Evolutionary conservation across 768 basidiomycete species (phyloP), one percentile per base, ranked within the genome.

Genomic region (Lactarius sp.): DNA sequence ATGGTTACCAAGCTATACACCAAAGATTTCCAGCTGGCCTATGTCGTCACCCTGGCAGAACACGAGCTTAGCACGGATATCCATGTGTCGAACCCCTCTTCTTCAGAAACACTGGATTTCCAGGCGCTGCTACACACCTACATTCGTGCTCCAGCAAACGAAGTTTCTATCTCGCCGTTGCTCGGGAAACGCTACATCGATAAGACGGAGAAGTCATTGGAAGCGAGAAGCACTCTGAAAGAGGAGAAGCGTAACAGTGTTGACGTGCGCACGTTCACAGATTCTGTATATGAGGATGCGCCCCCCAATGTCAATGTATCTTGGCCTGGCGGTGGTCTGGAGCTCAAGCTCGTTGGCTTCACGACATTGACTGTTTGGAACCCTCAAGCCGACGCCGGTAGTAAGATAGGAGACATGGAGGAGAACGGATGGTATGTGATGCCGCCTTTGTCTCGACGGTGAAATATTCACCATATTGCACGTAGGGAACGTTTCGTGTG

Each of bases 301-400:
- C 73, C 81, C 3, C 74, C 77, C 18, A 71, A 75, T 27, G 88
- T 90, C 68, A 74, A 81, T 56, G 77, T 91, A 13, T 76, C 72
- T 6, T 90, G 88, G 86, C 77, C 80, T 6, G 79, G 73, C 2
- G 85, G 84, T 6, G 80, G 81, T 0, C 62, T 92, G 27, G 75
- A 77, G 49, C 76, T 92, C 51, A 78, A 73, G 62, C 78, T 80
- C 18, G 72, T 62, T n/a, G 80, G 82, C 49, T 76, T 92, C 66
- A 87, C 86, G 70, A 87, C 93, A 63, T 83, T 94, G 7, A 93
- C 94, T n/a, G 77, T 96, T 46, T 98, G 97, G 96, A 98, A 99
- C 77, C 96, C 97, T 7, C 85, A 85, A 69, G 79, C 77, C 37
- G 83, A 81, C 63, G 78, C 74, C 13, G 93, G 93, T 0, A 76